Evolutionary conservation across 306 rosid species (phyloP), one percentile per base, ranked within the genome.

Genomic region (Parietaria judaica): DNA sequence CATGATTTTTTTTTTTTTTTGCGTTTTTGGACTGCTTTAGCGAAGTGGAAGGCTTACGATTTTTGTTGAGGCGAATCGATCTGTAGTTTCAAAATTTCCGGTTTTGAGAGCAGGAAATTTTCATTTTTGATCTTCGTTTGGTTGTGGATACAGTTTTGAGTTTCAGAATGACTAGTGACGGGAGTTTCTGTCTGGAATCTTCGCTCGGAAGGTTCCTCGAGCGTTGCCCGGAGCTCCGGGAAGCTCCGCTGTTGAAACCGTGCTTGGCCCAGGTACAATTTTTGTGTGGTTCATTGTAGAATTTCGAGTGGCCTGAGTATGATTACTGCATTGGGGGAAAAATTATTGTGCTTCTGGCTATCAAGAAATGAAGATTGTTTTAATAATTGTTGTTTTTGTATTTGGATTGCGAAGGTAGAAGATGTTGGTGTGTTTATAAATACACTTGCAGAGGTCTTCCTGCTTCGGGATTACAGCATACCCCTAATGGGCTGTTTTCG

Each of bases 401-500:
- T 34, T 60, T 39, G 6, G 16, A 43, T 41, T 54, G 36, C 63
- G 61, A 72, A 91, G 97, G 89, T 78, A 4, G 88, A 91, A 72
- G 96, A 78, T 15, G 86, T 87, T 69, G 96, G 78, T 17, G 89
- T 83, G 68, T 79, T 83, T 41, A 81, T 91, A 56, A 64, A 72
- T 34, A 23, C 23, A 48, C 60, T 82, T 38, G 95, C 76, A 43
- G 92, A 79, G 60, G 63, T 88, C 54, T 85, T 91, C 74, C 67
- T 88, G 71, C 81, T 83, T 60, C 96, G 87, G 8, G 53, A 51
- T 63, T 88, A 81, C 72, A 83, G 96, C 8, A 50, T 85, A 71
- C 84, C 89, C 0, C 69, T 87, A 78, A 65, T 77, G 15, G 96
- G 96, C 4, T 91, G 95, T 62, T 91, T 91, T 58, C 80, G 86